phyloP scores from a whole-genome alignment of 2,329 filamentous ascomycete genomes.

The Trichoderma hamatum region DNA sequence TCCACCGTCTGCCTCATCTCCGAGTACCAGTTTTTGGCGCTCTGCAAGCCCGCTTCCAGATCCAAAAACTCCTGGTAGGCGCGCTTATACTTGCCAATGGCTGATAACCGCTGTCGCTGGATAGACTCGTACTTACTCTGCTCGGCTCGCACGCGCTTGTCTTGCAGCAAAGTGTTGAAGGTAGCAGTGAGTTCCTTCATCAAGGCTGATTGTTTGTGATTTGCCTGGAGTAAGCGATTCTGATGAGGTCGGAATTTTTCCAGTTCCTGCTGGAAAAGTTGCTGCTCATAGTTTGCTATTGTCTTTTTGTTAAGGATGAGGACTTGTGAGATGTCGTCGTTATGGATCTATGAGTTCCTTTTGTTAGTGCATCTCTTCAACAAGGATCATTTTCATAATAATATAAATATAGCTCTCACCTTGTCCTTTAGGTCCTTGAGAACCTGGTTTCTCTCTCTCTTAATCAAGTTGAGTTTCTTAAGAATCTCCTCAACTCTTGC shows the following conservation, averaged over 20 bases:
- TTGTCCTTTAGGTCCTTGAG: conserved; percentile 97
- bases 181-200: conserved; percentile 92
- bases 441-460: conserved; percentile 87
- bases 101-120: conserved; percentile 77
- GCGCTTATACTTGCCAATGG: conserved; percentile 85
- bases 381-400: no score
- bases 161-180: conserved; percentile 86
- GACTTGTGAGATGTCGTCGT: conserved; percentile 96
- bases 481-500: conserved; percentile 84
- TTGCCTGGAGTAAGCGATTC: conserved; percentile 86
- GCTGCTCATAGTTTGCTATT: conserved; percentile 86
- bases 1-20: conserved; percentile 96
- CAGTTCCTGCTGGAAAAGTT: conserved; percentile 93
- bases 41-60: conserved; percentile 79
- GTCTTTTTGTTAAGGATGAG: conserved; percentile 98
- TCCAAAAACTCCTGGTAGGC: conserved; percentile 93
- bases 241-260: conserved; percentile 96
- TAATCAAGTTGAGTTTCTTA: conserved; percentile 88
- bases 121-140: conserved; percentile 94
- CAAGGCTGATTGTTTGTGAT: conserved; percentile 89
- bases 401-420: conserved; percentile 55
- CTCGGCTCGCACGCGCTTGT: conserved; percentile 90
- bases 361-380: conserved; percentile 31
- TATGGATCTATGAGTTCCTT: conserved; percentile 68
- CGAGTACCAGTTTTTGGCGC: conserved; percentile 89